phyloP scores from a whole-genome alignment of 495 filamentous ascomycete genomes.

The Astrothelium macrocarpum region DNA sequence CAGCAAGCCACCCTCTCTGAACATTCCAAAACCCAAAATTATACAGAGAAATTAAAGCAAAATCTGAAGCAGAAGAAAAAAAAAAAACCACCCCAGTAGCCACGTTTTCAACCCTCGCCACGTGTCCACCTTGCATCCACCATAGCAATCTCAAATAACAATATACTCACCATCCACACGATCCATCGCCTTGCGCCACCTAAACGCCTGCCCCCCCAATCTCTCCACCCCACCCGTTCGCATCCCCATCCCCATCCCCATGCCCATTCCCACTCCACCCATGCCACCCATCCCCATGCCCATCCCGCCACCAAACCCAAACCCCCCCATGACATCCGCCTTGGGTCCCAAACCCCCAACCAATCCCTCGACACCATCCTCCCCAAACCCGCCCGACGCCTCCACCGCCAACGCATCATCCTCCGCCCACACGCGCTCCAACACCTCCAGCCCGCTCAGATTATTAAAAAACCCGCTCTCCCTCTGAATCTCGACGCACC shows the following conservation, averaged over 20 bases:
- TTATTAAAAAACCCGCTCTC: slow-evolving; percentile 92
- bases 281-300: slow-evolving; percentile 18
- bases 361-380: slow-evolving; percentile 20
- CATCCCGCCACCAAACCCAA: slow-evolving; percentile 15
- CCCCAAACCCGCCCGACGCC: not conserved
- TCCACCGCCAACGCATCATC: slow-evolving; percentile 15
- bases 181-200: slow-evolving; percentile 70
- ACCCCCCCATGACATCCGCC: slow-evolving; percentile 12
- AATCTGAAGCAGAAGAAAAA: too few relatives aligned
- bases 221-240: not conserved
- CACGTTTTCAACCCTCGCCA: too few relatives aligned
- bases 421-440: slow-evolving; percentile 73
- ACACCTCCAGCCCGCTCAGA: slow-evolving; percentile 68
- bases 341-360: slow-evolving; percentile 31
- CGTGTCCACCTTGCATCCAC: not conserved
- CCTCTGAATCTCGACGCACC: slow-evolving; percentile 76
- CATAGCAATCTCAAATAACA: slow-evolving; percentile 47
- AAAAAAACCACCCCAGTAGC: too few relatives aligned
- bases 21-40: not conserved
- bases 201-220: slow-evolving; percentile 45
- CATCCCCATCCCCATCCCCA: slow-evolving; percentile 30
- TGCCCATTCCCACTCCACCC: slow-evolving; percentile 25
- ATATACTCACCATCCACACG: slow-evolving; percentile 77
- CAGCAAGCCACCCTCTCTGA: not conserved
- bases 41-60: not conserved